Base-by-base conservation (phyloP, 139 green algal genomes). In the Penium margaritaceum region DNA sequence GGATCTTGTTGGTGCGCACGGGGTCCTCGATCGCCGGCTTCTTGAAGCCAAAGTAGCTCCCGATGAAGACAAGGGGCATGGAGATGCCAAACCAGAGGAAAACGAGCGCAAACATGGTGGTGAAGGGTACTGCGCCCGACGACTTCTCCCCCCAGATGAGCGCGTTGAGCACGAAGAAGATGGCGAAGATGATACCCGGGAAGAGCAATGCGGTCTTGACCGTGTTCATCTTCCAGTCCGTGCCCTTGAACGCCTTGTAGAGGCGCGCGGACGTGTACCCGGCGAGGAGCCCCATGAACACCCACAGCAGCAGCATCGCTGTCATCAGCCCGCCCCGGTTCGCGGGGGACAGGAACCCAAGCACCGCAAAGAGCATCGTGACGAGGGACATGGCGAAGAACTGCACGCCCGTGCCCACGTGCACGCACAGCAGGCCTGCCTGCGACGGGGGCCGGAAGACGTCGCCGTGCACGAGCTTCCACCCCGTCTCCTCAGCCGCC, bases 1-100 rank as follows among this genome's bases (percentile, higher is more conserved):
- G 94, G 72, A 99, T 99, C 82, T 97, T 96, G 87, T 98, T 99
- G 35, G 94, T 98, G 47, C 94, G 86, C 37, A 98, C 93, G 2
- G 94, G 94, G 65, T 93, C 87, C 71, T 97, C 89, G 15, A 82
- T 71, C 0, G 89, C 84, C 2, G 90, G 77, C 81, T 88, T 90
- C 83, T 94, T 95, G 89, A 95, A 97, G 36, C 93, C 94, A 63
- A 96, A 94, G 80, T 96, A 97, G 44, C 84, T 89, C 33, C 94
- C 94, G 0, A 97, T 76, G 63, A 97, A 97, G 35, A 95, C 90
- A 2, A 99, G 87, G 6, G 94, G 94, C 53, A 96, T 88, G 12
- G 90, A 96, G 72, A 99, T 93, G 60, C 93, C 92, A 72, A 97
- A 95, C 94, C 94, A 99, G 15, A 99, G 85, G 84, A 96, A 96